Evolutionary conservation across 148 eudicot genomes (phyloP).

Genomic region (Cornus florida): DNA sequence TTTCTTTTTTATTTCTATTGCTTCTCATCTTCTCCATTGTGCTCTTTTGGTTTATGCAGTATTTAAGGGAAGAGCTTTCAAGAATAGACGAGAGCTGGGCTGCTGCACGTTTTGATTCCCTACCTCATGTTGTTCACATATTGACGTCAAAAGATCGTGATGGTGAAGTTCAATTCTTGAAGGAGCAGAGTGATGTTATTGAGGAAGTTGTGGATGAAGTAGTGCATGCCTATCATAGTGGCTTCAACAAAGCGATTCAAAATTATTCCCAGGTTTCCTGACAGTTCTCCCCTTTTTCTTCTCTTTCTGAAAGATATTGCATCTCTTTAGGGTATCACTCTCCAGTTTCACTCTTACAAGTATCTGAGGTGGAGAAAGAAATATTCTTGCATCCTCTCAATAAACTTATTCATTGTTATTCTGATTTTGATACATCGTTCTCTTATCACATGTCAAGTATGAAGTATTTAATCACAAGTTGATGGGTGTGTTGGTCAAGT

Average conservation of each 20-base stretch:
- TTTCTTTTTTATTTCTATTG: neutral
- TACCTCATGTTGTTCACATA: conserved; percentile 95
- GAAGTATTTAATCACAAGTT: neutral
- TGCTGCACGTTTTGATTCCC: conserved; percentile 87
- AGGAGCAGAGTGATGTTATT: conserved; percentile 86
- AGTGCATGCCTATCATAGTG: conserved; percentile 95
- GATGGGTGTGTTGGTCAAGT: neutral
- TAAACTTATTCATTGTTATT: neutral
- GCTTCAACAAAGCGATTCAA: conserved; percentile 98
- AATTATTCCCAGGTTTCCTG: conserved; percentile 90
- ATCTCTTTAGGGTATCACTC: neutral
- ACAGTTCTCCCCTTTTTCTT: conserved; percentile 9
- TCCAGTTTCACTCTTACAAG: neutral
- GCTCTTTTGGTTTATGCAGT: conserved; percentile 34
- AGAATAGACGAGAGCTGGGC: conserved; percentile 89
- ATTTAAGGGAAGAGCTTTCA: conserved; percentile 75
- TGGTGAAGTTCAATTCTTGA: conserved; percentile 58
- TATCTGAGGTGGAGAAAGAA: neutral
- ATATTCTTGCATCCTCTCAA: neutral
- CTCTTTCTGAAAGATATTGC: neutral
- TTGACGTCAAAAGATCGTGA: conserved; percentile 96
- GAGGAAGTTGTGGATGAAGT: conserved; percentile 99
- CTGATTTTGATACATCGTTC: neutral
- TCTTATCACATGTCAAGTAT: neutral
- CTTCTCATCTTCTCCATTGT: neutral